These are phyloP conservation scores for Salix dunnii DNA, from an alignment of 345 rosid species.

Conservation along the genomic window DNA sequence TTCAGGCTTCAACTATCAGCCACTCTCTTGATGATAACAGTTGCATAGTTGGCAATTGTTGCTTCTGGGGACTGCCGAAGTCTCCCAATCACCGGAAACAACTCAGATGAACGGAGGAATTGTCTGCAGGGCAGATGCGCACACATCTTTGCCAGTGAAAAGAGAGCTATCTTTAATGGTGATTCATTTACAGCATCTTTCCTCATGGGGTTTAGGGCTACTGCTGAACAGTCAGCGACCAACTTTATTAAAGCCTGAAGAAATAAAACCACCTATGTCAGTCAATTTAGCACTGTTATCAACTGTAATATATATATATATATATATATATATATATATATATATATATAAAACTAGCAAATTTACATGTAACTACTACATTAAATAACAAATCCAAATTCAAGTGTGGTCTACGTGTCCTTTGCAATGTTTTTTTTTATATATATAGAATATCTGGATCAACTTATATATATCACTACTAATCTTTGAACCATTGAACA, in stretches of 20 bases:
- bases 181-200: constrained; percentile 72
- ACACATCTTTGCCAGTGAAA: constrained; percentile 94
- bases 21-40: constrained; percentile 61
- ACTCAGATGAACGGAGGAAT: constrained; percentile 68
- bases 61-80: constrained; percentile 85
- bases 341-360: too few relatives aligned
- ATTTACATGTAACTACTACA: too few relatives aligned
- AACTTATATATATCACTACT: too few relatives aligned
- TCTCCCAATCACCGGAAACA: constrained; percentile 64
- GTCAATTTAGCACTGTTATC: too few relatives aligned
- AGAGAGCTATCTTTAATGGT: constrained; percentile 81
- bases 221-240: constrained; percentile 65
- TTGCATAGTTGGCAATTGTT: constrained; percentile 79
- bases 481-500: too few relatives aligned
- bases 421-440: too few relatives aligned
- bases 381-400: too few relatives aligned
- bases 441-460: too few relatives aligned
- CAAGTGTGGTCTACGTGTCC: too few relatives aligned
- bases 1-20: constrained; percentile 36
- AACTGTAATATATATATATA: too few relatives aligned
- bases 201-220: constrained; percentile 70
- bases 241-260: constrained; percentile 72
- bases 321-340: too few relatives aligned
- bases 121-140: constrained; percentile 69
- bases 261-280: neutral